Evolutionary conservation across 73 alveolate species (phyloP).

Genomic region (Durusdinium trenchii): DNA sequence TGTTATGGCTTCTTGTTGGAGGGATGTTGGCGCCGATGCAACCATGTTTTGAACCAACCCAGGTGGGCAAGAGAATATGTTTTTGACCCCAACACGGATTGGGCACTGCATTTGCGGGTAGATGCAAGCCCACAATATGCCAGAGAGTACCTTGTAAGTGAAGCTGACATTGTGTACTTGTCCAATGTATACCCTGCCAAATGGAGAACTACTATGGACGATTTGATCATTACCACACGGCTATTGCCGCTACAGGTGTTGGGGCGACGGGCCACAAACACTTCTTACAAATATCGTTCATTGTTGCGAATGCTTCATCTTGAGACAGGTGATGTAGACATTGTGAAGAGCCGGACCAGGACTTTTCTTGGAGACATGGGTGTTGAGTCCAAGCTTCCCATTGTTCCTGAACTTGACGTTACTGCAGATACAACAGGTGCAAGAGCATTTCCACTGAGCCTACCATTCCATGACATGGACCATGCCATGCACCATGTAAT

Average conservation of each 20-base stretch:
- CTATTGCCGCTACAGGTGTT: constrained; percentile 6
- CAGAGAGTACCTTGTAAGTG: constrained; percentile 45
- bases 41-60: too few species aligned
- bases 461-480: constrained; percentile 43
- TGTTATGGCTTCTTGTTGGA: too few species aligned
- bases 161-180: not conserved
- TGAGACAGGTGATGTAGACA: not conserved
- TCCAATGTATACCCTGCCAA: not conserved
- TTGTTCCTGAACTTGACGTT: constrained; percentile 13
- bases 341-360: not conserved
- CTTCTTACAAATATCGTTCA: constrained; percentile 14
- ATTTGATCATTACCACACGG: not conserved
- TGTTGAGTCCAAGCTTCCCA: constrained; percentile 13
- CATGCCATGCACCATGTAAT: constrained; percentile 74
- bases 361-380: constrained; percentile 40
- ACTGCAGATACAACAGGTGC: not conserved
- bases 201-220: not conserved
- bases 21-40: too few species aligned
- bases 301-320: constrained; percentile 10
- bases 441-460: not conserved
- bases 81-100: not conserved
- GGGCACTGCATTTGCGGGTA: constrained; percentile 34
- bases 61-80: constrained; percentile 36
- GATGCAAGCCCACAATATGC: constrained; percentile 35
- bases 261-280: constrained; percentile 64